phyloP scores from a whole-genome alignment of 345 rosid genomes.

The Pistacia atlantica region DNA sequence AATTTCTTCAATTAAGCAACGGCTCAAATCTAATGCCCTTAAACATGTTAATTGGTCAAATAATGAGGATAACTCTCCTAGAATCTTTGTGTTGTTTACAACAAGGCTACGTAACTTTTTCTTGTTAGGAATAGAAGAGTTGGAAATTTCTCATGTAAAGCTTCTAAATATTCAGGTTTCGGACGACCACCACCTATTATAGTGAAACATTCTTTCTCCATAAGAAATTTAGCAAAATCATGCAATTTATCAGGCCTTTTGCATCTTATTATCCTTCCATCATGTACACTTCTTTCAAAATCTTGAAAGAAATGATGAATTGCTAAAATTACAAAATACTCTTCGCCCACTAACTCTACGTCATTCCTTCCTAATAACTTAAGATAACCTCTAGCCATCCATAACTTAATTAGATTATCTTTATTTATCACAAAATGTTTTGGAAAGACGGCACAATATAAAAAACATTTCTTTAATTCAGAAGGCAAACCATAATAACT shows the following conservation, averaged over 20 bases:
- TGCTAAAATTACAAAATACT: background rate
- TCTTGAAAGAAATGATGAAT: conserved; percentile 36
- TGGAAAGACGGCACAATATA: background rate
- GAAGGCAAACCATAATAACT: background rate
- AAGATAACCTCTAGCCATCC: background rate
- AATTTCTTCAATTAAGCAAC: background rate
- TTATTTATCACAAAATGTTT: too few relatives aligned
- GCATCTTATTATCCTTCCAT: conserved; percentile 16
- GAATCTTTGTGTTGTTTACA: background rate
- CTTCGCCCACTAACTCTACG: background rate
- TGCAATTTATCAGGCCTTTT: conserved; percentile 35
- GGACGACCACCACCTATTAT: background rate
- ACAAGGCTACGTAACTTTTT: conserved; percentile 25
- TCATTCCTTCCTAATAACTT: background rate
- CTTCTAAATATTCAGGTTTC: background rate
- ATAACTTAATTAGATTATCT: background rate
- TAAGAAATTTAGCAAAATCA: conserved; percentile 29
- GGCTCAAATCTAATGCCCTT: background rate
- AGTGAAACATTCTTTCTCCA: conserved; percentile 18
- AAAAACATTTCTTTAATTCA: background rate
- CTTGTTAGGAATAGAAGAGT: background rate
- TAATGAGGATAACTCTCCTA: background rate
- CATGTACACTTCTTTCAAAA: conserved; percentile 2
- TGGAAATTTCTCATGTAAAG: conserved; percentile 19
- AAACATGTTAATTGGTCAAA: background rate